Evolutionary conservation across 192 early-diverging fungal genomes (phyloP).

Genomic region (Backusella macrospora): DNA sequence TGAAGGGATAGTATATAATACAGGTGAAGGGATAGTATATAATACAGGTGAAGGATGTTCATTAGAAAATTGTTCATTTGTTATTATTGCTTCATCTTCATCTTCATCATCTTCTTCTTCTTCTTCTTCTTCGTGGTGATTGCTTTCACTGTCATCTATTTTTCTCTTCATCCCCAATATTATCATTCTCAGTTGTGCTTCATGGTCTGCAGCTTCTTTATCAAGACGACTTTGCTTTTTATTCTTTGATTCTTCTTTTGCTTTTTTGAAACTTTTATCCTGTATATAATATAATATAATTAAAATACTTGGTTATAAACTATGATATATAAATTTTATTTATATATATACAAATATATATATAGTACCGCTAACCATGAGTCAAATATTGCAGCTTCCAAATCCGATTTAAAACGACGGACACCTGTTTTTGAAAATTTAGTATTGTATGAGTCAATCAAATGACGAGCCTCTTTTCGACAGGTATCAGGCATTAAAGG

Average conservation of each 20-base stretch:
- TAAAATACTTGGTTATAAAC: too few species aligned
- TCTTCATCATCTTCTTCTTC: neutral
- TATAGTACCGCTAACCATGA: conserved; percentile 9
- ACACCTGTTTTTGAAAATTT: neutral
- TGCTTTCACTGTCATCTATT: neutral
- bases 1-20: neutral
- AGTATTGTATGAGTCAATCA: conserved; percentile 5
- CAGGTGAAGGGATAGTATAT: neutral
- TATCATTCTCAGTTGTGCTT: neutral
- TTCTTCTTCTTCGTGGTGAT: too few species aligned
- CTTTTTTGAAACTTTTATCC: conserved; percentile 7
- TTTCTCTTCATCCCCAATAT: neutral
- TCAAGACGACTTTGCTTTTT: neutral
- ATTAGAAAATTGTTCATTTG: too few species aligned
- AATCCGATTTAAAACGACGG: neutral
- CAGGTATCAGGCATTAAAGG: conserved; percentile 1
- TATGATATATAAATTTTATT: neutral
- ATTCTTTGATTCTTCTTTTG: conserved; percentile 4
- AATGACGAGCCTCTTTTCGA: conserved; percentile 8
- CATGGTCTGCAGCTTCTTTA: conserved; percentile 2
- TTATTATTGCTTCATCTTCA: too few species aligned
- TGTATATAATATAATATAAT: neutral
- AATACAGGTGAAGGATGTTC: neutral
- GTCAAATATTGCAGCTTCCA: neutral
- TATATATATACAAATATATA: neutral